These are phyloP conservation scores for Linum tenue DNA, from an alignment of 345 rosid species.

Conservation along the genomic window DNA sequence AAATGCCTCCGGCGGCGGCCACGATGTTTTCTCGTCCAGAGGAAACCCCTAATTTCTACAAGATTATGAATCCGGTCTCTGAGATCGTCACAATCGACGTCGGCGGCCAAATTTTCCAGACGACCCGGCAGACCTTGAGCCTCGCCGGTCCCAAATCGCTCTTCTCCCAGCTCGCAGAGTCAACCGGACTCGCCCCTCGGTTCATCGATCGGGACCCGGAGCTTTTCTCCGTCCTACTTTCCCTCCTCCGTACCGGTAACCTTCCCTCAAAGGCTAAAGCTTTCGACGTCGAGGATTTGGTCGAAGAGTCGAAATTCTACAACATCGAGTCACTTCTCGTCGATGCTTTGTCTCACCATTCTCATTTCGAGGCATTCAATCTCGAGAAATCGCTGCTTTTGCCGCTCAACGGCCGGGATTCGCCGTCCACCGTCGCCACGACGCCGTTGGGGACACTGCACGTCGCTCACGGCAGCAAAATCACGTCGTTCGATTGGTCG, in stretches of 20 bases:
- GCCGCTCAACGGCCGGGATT: conserved; percentile 62
- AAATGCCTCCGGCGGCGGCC: conserved; percentile 11
- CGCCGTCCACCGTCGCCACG: conserved; percentile 50
- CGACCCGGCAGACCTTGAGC: conserved; percentile 62
- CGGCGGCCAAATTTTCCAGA: conserved; percentile 73
- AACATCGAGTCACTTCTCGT: conserved; percentile 50
- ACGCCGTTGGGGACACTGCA: conserved; percentile 53
- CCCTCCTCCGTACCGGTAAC: conserved; percentile 67
- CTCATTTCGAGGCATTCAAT: conserved; percentile 67
- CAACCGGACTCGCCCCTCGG: conserved; percentile 25
- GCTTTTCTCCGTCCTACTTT: conserved; percentile 62
- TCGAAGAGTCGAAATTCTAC: conserved; percentile 70
- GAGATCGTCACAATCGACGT: conserved; percentile 44
- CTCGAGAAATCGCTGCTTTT: conserved; percentile 48
- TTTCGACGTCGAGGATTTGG: conserved; percentile 54
- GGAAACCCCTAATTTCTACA: conserved; percentile 1
- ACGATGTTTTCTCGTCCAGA: conserved; percentile 1
- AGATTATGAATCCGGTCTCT: neutral
- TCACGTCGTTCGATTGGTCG: conserved; percentile 92
- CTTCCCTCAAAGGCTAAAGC: conserved; percentile 60
- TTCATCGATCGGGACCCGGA: conserved; percentile 90
- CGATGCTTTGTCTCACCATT: conserved; percentile 44
- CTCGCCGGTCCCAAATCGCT: conserved; percentile 58
- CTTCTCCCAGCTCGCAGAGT: conserved; percentile 40
- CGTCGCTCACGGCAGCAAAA: conserved; percentile 84